Conservation (phyloP, 148 eudicot genomes). For the Dysphania ambrosioides region DNA sequence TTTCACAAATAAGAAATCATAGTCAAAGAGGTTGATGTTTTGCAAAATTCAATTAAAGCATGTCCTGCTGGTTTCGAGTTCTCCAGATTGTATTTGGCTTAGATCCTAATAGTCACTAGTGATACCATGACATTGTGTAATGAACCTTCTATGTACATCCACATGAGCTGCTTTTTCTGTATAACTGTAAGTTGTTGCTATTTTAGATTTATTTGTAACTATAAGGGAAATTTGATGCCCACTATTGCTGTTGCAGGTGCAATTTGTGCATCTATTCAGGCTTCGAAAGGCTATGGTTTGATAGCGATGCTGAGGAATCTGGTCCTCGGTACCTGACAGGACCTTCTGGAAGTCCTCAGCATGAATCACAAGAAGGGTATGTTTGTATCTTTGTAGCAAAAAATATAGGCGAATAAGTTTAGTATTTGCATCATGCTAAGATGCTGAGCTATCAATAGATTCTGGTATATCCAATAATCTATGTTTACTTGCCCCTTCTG, state of each 20-base stretch:
- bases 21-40: too few relatives aligned
- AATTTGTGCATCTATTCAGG: conserved; percentile 12
- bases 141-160: too few relatives aligned
- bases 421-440: neutral
- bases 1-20: too few relatives aligned
- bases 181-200: neutral
- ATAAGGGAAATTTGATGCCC: neutral
- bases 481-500: too few relatives aligned
- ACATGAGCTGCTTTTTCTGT: too few relatives aligned
- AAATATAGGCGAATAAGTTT: neutral
- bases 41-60: neutral
- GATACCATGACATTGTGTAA: too few relatives aligned
- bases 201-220: neutral
- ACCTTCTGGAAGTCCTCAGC: neutral
- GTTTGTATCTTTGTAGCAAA: neutral
- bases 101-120: too few relatives aligned
- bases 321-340: neutral
- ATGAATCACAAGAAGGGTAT: conserved; percentile 13
- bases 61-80: neutral
- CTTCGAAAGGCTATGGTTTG: conserved; percentile 19
- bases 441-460: neutral
- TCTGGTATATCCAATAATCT: too few relatives aligned
- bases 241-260: conserved; percentile 11
- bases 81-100: too few relatives aligned
- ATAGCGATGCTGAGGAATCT: conserved; percentile 4